A percentile compares a stretch with the other conserved stretches of the same genome.
Conservation (phyloP, 192 early-diverging fungal genomes). For the Podila horticola region DNA sequence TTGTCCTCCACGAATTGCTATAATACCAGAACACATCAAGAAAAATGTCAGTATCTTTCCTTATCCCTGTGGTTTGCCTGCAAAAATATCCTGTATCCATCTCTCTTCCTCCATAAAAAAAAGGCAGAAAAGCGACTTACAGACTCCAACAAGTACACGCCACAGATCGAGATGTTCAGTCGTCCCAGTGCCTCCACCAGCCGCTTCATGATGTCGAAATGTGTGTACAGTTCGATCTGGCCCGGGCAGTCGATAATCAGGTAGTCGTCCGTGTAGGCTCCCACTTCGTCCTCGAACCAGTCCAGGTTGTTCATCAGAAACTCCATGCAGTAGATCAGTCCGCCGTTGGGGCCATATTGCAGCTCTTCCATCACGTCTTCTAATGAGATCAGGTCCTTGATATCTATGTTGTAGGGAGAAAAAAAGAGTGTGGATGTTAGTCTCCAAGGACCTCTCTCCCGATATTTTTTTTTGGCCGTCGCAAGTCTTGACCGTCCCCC, state of each 20-base stretch:
- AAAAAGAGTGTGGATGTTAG: not conserved
- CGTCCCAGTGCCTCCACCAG: conserved; percentile 76
- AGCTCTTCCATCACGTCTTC: conserved; percentile 99
- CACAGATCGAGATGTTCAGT: conserved; percentile 87
- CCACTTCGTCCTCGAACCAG: conserved; percentile 95
- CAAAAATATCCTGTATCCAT: not conserved
- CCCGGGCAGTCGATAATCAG: conserved; percentile 97
- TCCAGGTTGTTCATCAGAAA: conserved; percentile 95
- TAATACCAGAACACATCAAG: not conserved
- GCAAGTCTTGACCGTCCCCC: too few relatives aligned
- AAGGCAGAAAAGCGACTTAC: conserved; percentile 12
- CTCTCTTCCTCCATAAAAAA: too few relatives aligned
- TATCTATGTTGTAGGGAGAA: conserved; percentile 62
- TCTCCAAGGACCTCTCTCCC: not conserved
- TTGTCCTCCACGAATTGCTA: conserved; percentile 96
- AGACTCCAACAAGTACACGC: conserved; percentile 92
- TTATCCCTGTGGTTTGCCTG: too few relatives aligned
- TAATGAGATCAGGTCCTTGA: conserved; percentile 95
- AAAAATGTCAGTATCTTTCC: not conserved
- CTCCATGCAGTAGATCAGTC: conserved; percentile 97
- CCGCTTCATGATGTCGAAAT: conserved; percentile 93
- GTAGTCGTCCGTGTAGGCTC: conserved; percentile 94
- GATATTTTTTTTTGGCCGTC: too few relatives aligned
- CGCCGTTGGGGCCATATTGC: conserved; percentile 97
- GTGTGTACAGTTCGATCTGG: conserved; percentile 99